Base-by-base conservation (phyloP, 2,329 filamentous ascomycete genomes). In the Colletotrichum caudatum region DNA sequence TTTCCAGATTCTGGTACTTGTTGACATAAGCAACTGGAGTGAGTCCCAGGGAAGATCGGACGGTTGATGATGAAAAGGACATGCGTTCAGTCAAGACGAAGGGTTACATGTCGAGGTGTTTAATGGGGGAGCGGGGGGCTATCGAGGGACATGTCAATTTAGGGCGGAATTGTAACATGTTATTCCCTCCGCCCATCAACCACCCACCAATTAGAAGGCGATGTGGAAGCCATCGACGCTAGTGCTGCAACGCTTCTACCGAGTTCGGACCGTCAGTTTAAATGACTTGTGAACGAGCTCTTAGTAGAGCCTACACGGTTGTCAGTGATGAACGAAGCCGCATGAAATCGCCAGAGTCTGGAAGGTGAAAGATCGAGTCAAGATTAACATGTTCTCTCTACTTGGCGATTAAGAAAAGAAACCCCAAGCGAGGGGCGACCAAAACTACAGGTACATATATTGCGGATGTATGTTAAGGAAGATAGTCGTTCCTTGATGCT, bases 61-160 rank as follows among this genome's bases (percentile, higher is more conserved):
- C 29, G 9, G 18, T 37, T 3, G 11, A 3, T 3, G 53, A 37
- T 37, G 7, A 3, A 23, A 7, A 20, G 26, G 14, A 8, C 1
- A 53, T 8, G 48, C 11, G 6, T 26, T 20, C 6, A 5, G 16
- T 20, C 11, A 16, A 53, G 50, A 6, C 11, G 50, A 53, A 18
- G 23, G 6, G 18, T 33, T 18, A 1, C 50, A 20, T 16, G 26
- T 20, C 26, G 20, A 26, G 2, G 2, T 14, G 33, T 56, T 37
- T 2, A 14, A n/a, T 56, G 29, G 33, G 4, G 16, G 29, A 56
- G 33, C 37, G 53, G 53, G 53, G 53, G 33, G 53, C 16, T n/a
- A n/a, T n/a, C 29, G 8, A 35, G 33, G 33, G 53, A 56, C 53
- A 56, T 63, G 60, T 63, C 60, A 53, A 63, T 51, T 50, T 37